Evolutionary conservation across 225 moss, liverwort and hornwort genomes (phyloP).

Genomic region (Neckera pumila): DNA sequence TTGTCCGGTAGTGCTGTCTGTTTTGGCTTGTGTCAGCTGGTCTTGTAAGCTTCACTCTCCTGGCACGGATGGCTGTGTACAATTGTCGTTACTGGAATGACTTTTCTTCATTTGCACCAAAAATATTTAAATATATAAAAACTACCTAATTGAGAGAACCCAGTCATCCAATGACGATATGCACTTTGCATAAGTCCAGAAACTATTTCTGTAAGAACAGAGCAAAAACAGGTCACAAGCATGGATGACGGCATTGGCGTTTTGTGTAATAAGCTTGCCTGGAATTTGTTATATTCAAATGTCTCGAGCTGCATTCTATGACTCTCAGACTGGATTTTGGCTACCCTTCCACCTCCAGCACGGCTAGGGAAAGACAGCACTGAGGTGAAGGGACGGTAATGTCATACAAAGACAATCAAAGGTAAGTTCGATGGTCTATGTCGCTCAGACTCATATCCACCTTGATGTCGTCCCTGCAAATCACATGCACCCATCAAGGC

Average conservation of each 20-base stretch:
- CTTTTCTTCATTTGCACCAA: background rate
- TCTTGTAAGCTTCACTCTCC: background rate
- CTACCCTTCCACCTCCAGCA: background rate
- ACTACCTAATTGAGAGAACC: background rate
- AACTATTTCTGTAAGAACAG: background rate
- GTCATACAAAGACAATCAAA: constrained; percentile 11
- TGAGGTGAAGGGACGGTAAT: background rate
- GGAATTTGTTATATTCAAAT: background rate
- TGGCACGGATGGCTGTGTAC: background rate
- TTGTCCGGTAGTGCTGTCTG: background rate
- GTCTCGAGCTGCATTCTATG: background rate
- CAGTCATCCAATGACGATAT: background rate
- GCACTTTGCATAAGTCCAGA: background rate
- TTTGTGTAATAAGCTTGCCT: background rate
- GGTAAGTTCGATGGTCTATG: constrained; percentile 54
- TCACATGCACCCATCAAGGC: background rate
- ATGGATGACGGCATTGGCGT: background rate
- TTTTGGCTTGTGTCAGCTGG: background rate
- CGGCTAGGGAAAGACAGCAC: background rate
- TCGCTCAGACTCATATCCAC: constrained; percentile 45
- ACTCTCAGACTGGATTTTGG: background rate
- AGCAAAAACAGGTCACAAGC: background rate
- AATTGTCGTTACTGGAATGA: background rate
- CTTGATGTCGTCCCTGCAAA: constrained; percentile 56
- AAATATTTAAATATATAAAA: background rate